Evolutionary conservation across 306 rosid genomes (phyloP).

Genomic region (Cucurbita ficifolia): DNA sequence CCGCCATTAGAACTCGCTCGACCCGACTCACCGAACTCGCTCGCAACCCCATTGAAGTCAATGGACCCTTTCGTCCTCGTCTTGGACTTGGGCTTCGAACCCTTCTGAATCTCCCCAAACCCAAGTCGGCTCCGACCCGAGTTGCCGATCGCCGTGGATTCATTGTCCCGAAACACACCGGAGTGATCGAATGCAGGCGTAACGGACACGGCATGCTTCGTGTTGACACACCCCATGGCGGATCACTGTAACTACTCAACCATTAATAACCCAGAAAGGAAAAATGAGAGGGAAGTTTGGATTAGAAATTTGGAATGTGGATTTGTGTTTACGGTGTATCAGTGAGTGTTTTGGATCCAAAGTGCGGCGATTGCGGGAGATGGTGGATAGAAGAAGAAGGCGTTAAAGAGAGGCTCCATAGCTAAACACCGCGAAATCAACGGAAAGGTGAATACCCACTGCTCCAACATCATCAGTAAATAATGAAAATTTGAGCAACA

Average conservation of each 20-base stretch:
- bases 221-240: conserved; percentile 80
- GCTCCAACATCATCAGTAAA: not conserved
- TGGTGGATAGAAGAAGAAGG: conserved; percentile 5
- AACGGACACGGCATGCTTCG: conserved; percentile 81
- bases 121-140: conserved; percentile 32
- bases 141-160: conserved; percentile 17
- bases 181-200: conserved; percentile 85
- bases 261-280: conserved; percentile 11
- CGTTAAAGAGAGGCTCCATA: conserved; percentile 12
- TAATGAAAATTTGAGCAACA: not conserved
- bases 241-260: not conserved
- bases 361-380: conserved; percentile 62
- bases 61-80: conserved; percentile 12
- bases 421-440: conserved; percentile 1
- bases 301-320: conserved; percentile 9
- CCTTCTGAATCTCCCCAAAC: conserved; percentile 12
- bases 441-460: conserved; percentile 4
- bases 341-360: conserved; percentile 5
- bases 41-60: conserved; percentile 37
- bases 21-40: conserved; percentile 69
- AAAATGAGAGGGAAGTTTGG: not conserved
- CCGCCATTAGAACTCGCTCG: conserved; percentile 48
- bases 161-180: conserved; percentile 31
- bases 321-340: not conserved
- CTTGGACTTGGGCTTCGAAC: conserved; percentile 3